A percentile compares a stretch with the other conserved stretches of the same genome.
Conservation (phyloP, 306 rosid genomes). For the Fagus sylvatica region DNA sequence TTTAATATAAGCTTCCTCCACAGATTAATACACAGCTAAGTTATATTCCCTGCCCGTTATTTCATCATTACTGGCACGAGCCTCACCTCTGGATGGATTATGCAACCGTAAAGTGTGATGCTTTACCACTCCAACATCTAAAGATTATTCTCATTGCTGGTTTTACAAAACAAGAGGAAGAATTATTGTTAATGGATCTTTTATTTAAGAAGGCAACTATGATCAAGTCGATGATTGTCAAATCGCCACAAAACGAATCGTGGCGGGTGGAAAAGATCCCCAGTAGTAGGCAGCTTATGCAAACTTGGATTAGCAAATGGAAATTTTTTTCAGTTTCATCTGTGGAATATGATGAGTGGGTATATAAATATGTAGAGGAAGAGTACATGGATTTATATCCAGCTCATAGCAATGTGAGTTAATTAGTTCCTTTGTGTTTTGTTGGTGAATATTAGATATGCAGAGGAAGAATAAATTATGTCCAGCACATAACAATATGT, state of each 20-base stretch:
- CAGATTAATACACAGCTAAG: background rate
- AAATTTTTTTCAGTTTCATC: background rate
- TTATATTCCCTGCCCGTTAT: background rate
- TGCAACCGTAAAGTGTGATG: background rate
- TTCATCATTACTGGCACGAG: background rate
- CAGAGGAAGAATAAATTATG: no score
- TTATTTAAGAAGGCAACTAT: background rate
- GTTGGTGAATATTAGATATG: background rate
- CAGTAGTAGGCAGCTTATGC: background rate
- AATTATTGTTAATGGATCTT: background rate
- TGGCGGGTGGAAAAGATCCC: background rate
- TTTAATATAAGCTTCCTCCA: background rate
- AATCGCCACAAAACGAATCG: background rate
- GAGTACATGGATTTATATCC: background rate
- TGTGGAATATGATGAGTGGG: background rate
- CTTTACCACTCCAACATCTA: background rate
- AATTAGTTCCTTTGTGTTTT: background rate
- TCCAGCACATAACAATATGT: no score
- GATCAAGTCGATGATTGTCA: background rate
- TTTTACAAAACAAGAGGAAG: background rate
- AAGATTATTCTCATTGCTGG: background rate
- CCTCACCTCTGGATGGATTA: constrained; percentile 1
- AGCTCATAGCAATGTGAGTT: background rate
- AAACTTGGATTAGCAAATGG: background rate
- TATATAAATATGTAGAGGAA: background rate